Evolutionary conservation across 2,329 filamentous ascomycete genomes (phyloP).

Genomic region (Calonectria hawksworthii): DNA sequence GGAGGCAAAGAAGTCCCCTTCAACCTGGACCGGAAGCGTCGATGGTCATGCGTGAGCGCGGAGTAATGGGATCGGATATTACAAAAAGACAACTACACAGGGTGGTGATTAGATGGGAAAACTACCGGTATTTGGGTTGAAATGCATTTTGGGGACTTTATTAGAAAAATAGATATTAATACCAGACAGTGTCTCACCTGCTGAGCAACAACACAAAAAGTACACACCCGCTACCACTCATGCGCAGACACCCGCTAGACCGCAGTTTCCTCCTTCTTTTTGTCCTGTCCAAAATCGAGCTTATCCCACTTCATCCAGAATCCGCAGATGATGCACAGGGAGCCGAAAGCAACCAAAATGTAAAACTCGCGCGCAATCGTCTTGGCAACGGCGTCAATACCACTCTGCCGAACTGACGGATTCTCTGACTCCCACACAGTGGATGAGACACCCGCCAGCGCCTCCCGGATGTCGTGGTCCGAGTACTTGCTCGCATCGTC

Average conservation of each 20-base stretch:
- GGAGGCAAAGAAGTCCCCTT: slow-evolving; percentile 23
- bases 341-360: slow-evolving; percentile 17
- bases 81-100: not conserved
- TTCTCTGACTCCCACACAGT: slow-evolving; percentile 18
- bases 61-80: not conserved
- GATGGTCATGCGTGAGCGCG: slow-evolving; percentile 20
- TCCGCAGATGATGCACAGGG: slow-evolving; percentile 22
- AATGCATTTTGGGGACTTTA: not conserved
- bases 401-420: not conserved
- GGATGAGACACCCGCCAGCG: slow-evolving; percentile 29
- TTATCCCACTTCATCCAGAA: slow-evolving; percentile 29
- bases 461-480: slow-evolving; percentile 25
- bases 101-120: not conserved
- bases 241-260: not conserved
- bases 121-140: not conserved
- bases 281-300: slow-evolving; percentile 20
- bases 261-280: slow-evolving; percentile 5
- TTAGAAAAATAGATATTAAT: not conserved
- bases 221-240: not conserved
- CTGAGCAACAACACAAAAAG: not conserved
- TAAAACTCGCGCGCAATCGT: slow-evolving; percentile 25
- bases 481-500: slow-evolving; percentile 16
- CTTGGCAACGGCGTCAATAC: slow-evolving; percentile 24
- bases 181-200: not conserved
- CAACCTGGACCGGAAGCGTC: slow-evolving; percentile 23